Evolutionary conservation across 1,284 basidiomycete species (phyloP).

Genomic region (Somion occarium): DNA sequence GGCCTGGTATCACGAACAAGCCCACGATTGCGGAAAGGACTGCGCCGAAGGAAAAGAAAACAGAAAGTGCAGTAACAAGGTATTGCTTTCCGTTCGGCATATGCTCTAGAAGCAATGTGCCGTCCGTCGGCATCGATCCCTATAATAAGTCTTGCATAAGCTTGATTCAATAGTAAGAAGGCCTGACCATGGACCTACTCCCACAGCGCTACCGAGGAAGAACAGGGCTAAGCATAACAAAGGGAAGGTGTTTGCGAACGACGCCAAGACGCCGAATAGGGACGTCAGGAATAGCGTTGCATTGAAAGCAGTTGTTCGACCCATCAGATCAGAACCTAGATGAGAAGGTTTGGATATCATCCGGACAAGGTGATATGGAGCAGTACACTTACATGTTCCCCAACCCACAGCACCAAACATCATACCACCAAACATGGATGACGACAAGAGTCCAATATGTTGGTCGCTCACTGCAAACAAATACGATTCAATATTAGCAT

Average conservation of each 20-base stretch:
- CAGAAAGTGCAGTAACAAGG: slow-evolving; percentile 90
- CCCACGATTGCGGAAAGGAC: slow-evolving; percentile 80
- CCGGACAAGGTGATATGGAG: not conserved
- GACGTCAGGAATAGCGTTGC: slow-evolving; percentile 88
- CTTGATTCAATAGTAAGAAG: not conserved
- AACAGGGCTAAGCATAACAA: slow-evolving; percentile 80
- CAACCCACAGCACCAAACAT: slow-evolving; percentile 93
- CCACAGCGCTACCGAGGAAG: slow-evolving; percentile 87
- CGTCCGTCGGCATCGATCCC: slow-evolving; percentile 97
- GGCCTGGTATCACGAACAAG: slow-evolving; percentile 70
- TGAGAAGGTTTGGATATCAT: not conserved
- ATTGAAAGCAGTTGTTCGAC: slow-evolving; percentile 88
- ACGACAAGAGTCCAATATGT: slow-evolving; percentile 72
- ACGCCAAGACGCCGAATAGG: slow-evolving; percentile 82
- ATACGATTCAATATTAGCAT: not conserved
- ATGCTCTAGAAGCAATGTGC: slow-evolving; percentile 91
- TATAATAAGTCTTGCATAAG: slow-evolving; percentile 22
- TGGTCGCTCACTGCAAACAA: slow-evolving; percentile 58
- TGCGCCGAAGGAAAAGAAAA: slow-evolving; percentile 92
- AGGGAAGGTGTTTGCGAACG: slow-evolving; percentile 70
- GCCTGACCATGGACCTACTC: slow-evolving; percentile 42
- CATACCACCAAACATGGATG: slow-evolving; percentile 89
- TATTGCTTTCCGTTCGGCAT: slow-evolving; percentile 90
- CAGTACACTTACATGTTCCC: slow-evolving; percentile 67
- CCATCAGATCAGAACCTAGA: slow-evolving; percentile 70